Evolutionary conservation across 768 basidiomycete species (phyloP).

Genomic region (Cystoderma amianthinum): DNA sequence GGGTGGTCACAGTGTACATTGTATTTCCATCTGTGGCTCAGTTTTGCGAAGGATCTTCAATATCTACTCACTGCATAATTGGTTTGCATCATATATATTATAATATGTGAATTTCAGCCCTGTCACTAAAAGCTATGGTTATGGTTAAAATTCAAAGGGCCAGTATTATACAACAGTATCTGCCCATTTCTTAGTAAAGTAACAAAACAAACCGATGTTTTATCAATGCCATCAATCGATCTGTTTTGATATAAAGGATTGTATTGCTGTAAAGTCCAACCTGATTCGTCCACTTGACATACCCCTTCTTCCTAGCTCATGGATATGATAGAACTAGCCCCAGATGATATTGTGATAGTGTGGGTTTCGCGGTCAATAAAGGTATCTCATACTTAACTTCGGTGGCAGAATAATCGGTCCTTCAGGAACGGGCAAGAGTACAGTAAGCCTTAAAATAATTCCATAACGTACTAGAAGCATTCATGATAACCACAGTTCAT

Average conservation of each 20-base stretch:
- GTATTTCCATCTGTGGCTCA: neutral
- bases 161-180: neutral
- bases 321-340: neutral
- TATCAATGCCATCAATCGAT: neutral
- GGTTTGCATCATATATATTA: neutral
- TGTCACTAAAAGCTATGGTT: no score
- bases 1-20: neutral
- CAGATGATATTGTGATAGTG: neutral
- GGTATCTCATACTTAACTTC: neutral
- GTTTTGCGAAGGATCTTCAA: neutral
- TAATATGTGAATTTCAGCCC: neutral
- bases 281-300: neutral
- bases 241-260: neutral
- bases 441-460: no score
- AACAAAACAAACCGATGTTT: neutral
- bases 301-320: neutral
- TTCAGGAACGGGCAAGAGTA: neutral
- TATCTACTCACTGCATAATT: neutral
- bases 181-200: no score
- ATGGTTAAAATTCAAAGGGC: no score
- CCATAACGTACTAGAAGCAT: no score
- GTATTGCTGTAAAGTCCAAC: neutral
- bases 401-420: neutral
- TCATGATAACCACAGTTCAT: neutral
- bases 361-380: neutral